Evolutionary conservation across 345 rosid genomes (phyloP).

Genomic region (Corchorus olitorius): DNA sequence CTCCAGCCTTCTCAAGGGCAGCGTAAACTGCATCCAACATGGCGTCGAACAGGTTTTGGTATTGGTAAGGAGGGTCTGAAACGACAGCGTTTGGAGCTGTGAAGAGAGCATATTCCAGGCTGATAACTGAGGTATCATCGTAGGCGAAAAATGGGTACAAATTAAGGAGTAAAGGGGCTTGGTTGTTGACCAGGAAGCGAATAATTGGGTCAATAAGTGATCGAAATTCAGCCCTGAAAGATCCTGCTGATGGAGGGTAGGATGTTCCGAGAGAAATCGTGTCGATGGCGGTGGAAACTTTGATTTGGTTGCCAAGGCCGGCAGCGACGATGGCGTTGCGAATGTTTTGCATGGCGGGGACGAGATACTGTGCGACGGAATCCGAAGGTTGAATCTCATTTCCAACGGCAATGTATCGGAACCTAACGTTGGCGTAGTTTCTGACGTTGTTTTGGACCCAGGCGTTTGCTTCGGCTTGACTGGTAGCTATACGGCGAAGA

Average conservation of each 20-base stretch:
- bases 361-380: constrained; percentile 27
- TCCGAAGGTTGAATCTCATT: constrained; percentile 23
- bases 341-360: constrained; percentile 35
- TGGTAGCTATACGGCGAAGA: constrained; percentile 31
- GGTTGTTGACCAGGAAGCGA: constrained; percentile 35
- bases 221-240: constrained; percentile 24
- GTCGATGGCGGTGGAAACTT: constrained; percentile 31
- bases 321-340: constrained; percentile 24
- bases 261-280: constrained; percentile 19
- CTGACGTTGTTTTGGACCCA: constrained; percentile 46
- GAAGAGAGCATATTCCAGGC: neutral
- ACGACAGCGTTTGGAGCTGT: neutral
- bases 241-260: constrained; percentile 38
- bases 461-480: constrained; percentile 39
- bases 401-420: constrained; percentile 15
- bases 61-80: neutral
- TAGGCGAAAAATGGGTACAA: constrained; percentile 47
- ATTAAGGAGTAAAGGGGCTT: constrained; percentile 45
- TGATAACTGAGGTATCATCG: neutral
- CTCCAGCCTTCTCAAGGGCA: constrained; percentile 28
- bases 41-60: constrained; percentile 21
- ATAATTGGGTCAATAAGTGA: constrained; percentile 36
- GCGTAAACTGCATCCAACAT: constrained; percentile 10
- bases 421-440: constrained; percentile 38
- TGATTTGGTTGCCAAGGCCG: constrained; percentile 35